Evolutionary conservation across 2,329 filamentous ascomycete genomes (phyloP).

Genomic region (Aspergillus sergii): DNA sequence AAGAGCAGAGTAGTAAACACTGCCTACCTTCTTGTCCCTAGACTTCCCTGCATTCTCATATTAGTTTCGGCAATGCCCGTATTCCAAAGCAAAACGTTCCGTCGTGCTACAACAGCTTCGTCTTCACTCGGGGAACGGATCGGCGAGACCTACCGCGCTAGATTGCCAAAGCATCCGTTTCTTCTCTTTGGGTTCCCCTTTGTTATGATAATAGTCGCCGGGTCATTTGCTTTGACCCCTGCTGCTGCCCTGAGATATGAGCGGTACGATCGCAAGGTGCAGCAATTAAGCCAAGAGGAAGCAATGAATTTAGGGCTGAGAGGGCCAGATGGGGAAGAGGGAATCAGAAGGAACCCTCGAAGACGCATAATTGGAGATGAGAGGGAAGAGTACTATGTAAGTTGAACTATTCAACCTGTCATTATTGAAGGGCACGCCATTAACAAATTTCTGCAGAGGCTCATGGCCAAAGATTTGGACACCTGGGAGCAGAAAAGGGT

Average conservation of each 20-base stretch:
- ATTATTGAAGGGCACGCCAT: not conserved
- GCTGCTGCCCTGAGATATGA: slow-evolving; percentile 94
- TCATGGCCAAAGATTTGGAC: slow-evolving; percentile 87
- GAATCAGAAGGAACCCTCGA: slow-evolving; percentile 61
- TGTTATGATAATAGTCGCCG: slow-evolving; percentile 82
- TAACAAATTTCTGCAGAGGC: slow-evolving; percentile 55
- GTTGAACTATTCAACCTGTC: slow-evolving; percentile 11
- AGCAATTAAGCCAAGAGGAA: slow-evolving; percentile 82
- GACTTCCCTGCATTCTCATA: not conserved
- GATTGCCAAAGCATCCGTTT: slow-evolving; percentile 80
- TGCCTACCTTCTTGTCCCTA: not conserved
- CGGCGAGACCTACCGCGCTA: slow-evolving; percentile 73
- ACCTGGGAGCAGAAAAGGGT: slow-evolving; percentile 97
- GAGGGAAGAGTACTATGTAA: slow-evolving; percentile 52
- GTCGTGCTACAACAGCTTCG: slow-evolving; percentile 52
- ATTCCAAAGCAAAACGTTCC: slow-evolving; percentile 73
- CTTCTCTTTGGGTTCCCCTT: slow-evolving; percentile 93
- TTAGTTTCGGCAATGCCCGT: slow-evolving; percentile 52
- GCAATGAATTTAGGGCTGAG: slow-evolving; percentile 74
- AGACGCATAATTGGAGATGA: slow-evolving; percentile 46
- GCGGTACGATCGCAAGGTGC: slow-evolving; percentile 84
- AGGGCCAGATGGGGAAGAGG: slow-evolving; percentile 72
- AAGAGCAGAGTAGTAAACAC: not conserved
- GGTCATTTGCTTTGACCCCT: slow-evolving; percentile 91
- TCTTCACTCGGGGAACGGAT: slow-evolving; percentile 66